Base-by-base conservation (phyloP, 441 rosid species). In the Populus tomentosa region DNA sequence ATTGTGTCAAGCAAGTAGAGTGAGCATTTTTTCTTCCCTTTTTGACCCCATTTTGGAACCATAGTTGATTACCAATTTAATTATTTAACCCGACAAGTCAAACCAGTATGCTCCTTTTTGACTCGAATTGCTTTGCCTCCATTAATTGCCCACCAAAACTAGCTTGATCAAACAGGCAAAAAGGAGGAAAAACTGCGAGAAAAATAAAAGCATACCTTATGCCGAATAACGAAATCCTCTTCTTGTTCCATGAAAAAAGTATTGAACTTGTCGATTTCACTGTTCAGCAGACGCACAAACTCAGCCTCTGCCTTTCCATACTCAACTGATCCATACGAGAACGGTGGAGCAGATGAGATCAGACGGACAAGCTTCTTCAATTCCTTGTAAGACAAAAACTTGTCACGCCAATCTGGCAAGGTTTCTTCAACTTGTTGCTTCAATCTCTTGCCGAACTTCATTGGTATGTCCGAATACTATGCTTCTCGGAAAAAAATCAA, bases 401-500 rank as follows among this genome's bases (percentile, higher is more conserved):
- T 90, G 89, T 89, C 94, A 5, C 87, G 83, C 98, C 98, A 94
- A 59, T 81, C 92, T 0, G 97, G 97, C 80, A 92, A 79, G 2
- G 97, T 88, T 80, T 91, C 97, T 73, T 88, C 83, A 59, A 90
- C 84, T 79, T 94, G 98, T 63, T 88, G 92, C 85, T 87, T 89
- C 77, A 94, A 63, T 84, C 91, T 84, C 90, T 94, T 94, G 10
- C 97, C 97, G 16, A 94, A 94, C 90, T 94, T 94, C 98, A 81
- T 81, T 70, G 7, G 5, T 2, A 14, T 4, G 24, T 4, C 26
- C 0, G 20, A 14, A 33, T 3, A 35, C 14, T 20, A 35, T 0
- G 16, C 0, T 11, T 61, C 64, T 61, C 64, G 4, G 10, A 23
- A 9, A 61, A n/a, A 61, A 21, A 61, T 1, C 13, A 61, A 21